A percentile compares a stretch with the other conserved stretches of the same genome.
phyloP scores from a whole-genome alignment of 208 protist species.

The Trypanosoma melophagium region DNA sequence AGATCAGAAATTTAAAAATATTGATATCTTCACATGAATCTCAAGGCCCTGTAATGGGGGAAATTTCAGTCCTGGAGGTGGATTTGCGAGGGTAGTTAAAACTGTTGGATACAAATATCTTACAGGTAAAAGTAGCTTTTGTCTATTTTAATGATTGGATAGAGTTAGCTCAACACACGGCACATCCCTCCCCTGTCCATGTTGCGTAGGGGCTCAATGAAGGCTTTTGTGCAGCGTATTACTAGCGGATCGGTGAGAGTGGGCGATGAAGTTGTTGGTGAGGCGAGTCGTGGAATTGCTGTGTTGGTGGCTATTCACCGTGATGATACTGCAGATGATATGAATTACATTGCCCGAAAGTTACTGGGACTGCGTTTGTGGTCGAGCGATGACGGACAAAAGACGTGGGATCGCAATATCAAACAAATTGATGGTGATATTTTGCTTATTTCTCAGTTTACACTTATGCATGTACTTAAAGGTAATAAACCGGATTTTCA shows the following conservation, averaged over 20 bases:
- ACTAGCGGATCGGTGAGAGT: slow-evolving; percentile 63
- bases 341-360: slow-evolving; percentile 82
- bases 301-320: slow-evolving; percentile 82
- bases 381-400: slow-evolving; percentile 53
- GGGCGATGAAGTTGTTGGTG: slow-evolving; percentile 63
- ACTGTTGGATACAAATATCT: no score
- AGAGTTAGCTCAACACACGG: no score
- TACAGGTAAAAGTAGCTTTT: no score
- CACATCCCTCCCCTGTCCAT: no score
- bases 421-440: slow-evolving; percentile 83
- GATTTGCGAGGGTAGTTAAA: no score
- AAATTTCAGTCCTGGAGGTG: no score
- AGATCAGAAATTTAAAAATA: no score
- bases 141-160: no score
- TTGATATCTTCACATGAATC: no score
- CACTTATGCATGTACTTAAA: slow-evolving; percentile 87
- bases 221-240: slow-evolving; percentile 86
- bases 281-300: slow-evolving; percentile 72
- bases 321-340: slow-evolving; percentile 72
- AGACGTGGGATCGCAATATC: slow-evolving; percentile 79
- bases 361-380: slow-evolving; percentile 73
- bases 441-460: slow-evolving; percentile 91
- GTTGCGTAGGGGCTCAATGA: slow-evolving; percentile 40
- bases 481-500: slow-evolving; percentile 93
- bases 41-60: no score